Percentiles rank a stretch among this genome's conserved stretches.
Evolutionary conservation across 148 eudicot genomes (phyloP).

Genomic region (Hydrangea macrophylla): DNA sequence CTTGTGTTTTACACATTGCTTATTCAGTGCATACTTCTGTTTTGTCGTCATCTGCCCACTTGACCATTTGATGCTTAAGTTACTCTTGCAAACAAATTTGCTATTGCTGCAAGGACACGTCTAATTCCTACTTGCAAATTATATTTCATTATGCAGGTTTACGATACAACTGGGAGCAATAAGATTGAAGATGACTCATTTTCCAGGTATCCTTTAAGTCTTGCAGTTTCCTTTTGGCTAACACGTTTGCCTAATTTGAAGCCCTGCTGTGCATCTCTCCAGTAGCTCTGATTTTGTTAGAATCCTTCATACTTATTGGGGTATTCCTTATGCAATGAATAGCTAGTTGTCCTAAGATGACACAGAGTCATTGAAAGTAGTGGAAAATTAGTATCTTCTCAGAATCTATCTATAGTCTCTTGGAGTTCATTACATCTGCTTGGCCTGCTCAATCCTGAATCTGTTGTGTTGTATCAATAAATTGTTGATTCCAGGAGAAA

Average conservation of each 20-base stretch:
- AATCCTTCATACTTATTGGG: background rate
- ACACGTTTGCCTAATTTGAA: background rate
- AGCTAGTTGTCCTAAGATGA: background rate
- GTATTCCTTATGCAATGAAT: background rate
- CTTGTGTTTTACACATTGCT: background rate
- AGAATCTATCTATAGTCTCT: background rate
- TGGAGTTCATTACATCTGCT: background rate
- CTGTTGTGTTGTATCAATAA: background rate
- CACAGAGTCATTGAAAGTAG: background rate
- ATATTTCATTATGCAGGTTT: slow-evolving; percentile 48
- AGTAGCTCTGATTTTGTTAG: too few relatives aligned
- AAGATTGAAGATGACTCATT: slow-evolving; percentile 54
- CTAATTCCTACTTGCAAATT: slow-evolving; percentile 8
- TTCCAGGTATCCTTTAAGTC: slow-evolving; percentile 46
- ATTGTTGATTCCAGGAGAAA: background rate
- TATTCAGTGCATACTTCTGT: slow-evolving; percentile 1
- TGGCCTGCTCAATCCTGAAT: background rate
- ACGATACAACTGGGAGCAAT: slow-evolving; percentile 73
- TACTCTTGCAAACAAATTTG: background rate
- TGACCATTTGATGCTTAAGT: background rate
- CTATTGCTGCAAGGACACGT: slow-evolving; percentile 2
- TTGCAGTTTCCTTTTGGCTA: background rate
- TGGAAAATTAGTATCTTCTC: background rate
- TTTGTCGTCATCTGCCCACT: background rate
- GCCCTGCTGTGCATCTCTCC: background rate